phyloP scores from a whole-genome alignment of 2,329 filamentous ascomycete genomes.

The Aspergillus uvarum region DNA sequence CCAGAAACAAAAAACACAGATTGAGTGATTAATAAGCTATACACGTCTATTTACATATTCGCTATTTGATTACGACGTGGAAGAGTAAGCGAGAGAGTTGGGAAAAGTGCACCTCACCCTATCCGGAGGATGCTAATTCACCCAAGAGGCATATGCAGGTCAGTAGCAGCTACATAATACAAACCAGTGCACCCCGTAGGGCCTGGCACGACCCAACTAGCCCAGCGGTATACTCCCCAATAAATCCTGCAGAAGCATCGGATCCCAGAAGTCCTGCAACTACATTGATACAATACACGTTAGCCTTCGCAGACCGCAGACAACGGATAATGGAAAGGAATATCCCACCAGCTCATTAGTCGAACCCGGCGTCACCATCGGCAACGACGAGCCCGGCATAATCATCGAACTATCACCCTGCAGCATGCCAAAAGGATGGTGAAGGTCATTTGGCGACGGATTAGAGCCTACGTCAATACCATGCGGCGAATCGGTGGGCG shows the following conservation, averaged over 20 bases:
- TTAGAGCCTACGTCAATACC: not conserved
- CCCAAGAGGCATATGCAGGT: not conserved
- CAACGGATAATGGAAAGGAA: not conserved
- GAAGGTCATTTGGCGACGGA: not conserved
- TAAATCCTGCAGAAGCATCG: constrained; percentile 1
- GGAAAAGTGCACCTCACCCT: too few species aligned
- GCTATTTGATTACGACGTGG: too few species aligned
- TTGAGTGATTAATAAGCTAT: too few species aligned
- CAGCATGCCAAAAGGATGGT: too few species aligned
- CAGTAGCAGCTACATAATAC: not conserved
- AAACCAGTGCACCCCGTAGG: not conserved
- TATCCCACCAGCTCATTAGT: constrained; percentile 2
- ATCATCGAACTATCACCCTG: not conserved
- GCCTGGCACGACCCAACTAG: not conserved
- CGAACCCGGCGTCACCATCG: constrained; percentile 2
- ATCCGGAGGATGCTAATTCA: too few species aligned
- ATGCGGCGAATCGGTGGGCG: not conserved
- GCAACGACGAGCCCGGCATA: not conserved
- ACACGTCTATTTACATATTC: too few species aligned
- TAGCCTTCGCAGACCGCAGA: not conserved
- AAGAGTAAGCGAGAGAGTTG: too few species aligned
- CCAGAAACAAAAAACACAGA: too few species aligned
- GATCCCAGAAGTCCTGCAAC: constrained; percentile 7
- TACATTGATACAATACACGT: not conserved
- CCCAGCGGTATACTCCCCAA: not conserved